Base-by-base conservation (phyloP, 169 alveolate species). In the Cyclospora cayetanensis region DNA sequence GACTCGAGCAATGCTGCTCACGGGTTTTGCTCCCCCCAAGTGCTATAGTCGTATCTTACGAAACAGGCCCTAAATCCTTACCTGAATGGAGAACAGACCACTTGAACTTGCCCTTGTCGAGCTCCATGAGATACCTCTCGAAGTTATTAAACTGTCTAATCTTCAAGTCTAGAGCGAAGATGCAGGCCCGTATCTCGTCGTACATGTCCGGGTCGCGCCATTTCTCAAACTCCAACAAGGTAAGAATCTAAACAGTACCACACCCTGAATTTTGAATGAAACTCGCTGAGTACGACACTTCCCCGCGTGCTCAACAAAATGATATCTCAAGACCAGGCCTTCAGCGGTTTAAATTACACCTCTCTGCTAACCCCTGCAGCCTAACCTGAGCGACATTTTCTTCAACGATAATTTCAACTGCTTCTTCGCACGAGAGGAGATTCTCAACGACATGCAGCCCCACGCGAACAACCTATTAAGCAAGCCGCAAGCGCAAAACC, bases 71-170 rank as follows among this genome's bases (percentile, higher is more conserved):
- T 46, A 46, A 46, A 46, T 22, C 60, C 92, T 86, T 91, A 39
- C 93, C 95, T 9, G 94, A 82, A 27, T 94, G 96, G 39, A 94
- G 52, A 53, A 92, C 90, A 31, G 94, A 90, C 94, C 95, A 92
- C 60, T 72, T 83, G 53, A 94, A 91, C n/a, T 90, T 68, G 87
- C 92, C 92, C 55, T 90, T 92, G 4, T 89, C 92, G 63, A 94
- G 95, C 72, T 94, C 96, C 41, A 70, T 72, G 76, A 90, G 87
- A 53, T 94, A 94, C 9, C 96, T 82, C 43, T 94, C 96, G 72
- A 60, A 60, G n/a, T 55, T 55, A 29, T 55, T 66, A 12, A 66
- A 25, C 42, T 29, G 82, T 22, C 63, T 2, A 34, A 25, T 39
- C 41, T 39, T 65, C 77, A 31, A 4, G 5, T 31, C 37, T 7